Percentiles rank a stretch among this genome's conserved stretches.
These are phyloP conservation scores for Eutrema heterophyllum DNA, from an alignment of 345 rosid genomes.

Conservation along the genomic window DNA sequence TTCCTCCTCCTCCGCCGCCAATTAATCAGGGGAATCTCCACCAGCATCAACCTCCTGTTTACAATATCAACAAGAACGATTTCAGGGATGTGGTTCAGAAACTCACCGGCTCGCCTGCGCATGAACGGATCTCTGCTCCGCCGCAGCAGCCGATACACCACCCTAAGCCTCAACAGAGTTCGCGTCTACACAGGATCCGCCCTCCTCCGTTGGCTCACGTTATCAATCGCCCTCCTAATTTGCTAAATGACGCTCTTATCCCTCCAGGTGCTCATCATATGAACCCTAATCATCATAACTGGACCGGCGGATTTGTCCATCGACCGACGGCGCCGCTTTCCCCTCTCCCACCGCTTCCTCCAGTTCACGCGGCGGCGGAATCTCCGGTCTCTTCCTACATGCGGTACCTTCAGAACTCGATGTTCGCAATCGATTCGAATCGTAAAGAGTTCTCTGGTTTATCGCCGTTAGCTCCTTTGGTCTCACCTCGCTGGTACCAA, in stretches of 20 bases:
- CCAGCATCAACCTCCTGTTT: constrained; percentile 81
- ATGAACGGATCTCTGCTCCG: constrained; percentile 66
- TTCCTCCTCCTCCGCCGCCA: constrained; percentile 11
- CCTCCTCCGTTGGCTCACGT: constrained; percentile 84
- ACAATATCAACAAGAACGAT: constrained; percentile 88
- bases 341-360: constrained; percentile 60
- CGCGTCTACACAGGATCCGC: constrained; percentile 88
- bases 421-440: constrained; percentile 42
- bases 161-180: constrained; percentile 61
- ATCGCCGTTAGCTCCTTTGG: constrained; percentile 57
- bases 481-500: constrained; percentile 62
- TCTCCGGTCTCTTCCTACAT: constrained; percentile 71
- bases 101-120: constrained; percentile 91
- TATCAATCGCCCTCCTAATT: constrained; percentile 59
- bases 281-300: neutral
- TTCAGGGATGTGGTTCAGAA: constrained; percentile 92
- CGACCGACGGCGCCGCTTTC: constrained; percentile 51
- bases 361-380: constrained; percentile 66
- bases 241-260: constrained; percentile 38
- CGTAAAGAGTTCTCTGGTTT: constrained; percentile 54
- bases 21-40: constrained; percentile 35
- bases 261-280: constrained; percentile 11
- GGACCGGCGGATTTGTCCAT: constrained; percentile 25
- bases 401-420: constrained; percentile 64
- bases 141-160: constrained; percentile 57